phyloP scores from a whole-genome alignment of 2,329 filamentous ascomycete species.

The Exophiala sideris region DNA sequence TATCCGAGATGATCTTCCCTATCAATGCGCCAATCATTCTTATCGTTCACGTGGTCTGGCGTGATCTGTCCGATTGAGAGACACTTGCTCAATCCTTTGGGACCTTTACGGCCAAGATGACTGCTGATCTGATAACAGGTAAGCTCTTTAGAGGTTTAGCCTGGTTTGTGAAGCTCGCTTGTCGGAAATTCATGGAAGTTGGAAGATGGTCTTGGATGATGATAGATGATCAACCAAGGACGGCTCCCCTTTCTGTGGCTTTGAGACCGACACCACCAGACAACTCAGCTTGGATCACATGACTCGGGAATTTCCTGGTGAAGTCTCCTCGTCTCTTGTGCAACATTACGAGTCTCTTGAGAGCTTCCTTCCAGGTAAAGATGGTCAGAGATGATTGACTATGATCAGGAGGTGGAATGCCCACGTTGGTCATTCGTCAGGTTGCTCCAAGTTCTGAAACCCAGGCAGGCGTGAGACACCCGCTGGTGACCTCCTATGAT shows the following conservation, averaged over 20 bases:
- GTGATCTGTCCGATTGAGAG: neutral
- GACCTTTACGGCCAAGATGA: neutral
- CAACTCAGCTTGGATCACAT: neutral
- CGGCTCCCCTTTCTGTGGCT: too few relatives aligned
- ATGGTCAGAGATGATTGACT: neutral
- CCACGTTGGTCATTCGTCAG: neutral
- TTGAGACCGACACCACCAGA: neutral
- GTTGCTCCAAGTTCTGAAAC: neutral
- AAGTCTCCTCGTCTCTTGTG: neutral
- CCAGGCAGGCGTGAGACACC: too few relatives aligned
- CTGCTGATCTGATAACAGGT: neutral
- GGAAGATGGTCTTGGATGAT: neutral
- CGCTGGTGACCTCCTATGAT: too few relatives aligned
- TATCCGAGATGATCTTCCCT: slow-evolving; percentile 16
- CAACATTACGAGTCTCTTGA: neutral
- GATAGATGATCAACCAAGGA: too few relatives aligned
- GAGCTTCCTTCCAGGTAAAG: too few relatives aligned
- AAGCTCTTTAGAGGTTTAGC: too few relatives aligned
- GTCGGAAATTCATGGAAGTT: neutral
- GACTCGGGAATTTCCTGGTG: neutral
- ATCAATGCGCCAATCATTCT: slow-evolving; percentile 13
- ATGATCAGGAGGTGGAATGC: too few relatives aligned
- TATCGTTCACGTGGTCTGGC: slow-evolving; percentile 18
- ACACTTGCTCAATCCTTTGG: neutral
- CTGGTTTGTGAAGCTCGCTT: too few relatives aligned